Evolutionary conservation across 352 stramenopile genomes (phyloP), one percentile per base, ranked within the genome.

Genomic region (Phytophthora boehmeriae): DNA sequence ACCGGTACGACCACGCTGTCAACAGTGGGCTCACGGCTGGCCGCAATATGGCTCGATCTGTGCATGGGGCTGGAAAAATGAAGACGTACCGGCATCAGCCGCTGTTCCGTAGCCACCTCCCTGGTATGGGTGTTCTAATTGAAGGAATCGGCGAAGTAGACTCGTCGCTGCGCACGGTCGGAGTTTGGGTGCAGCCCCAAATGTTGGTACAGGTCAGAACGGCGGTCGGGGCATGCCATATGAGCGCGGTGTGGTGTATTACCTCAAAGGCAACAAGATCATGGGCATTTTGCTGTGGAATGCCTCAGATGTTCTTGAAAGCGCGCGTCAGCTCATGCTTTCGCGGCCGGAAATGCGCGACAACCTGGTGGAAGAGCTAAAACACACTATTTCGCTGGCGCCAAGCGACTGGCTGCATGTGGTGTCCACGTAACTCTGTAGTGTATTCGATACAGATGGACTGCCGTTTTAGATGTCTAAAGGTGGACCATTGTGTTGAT

Each of bases 221-320:
- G 48, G 52, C 2, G 36, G 27, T 5, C 61, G 53, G 27, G 62
- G 52, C 34, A 54, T 61, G 45, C 44, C 61, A 14, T 96, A 87
- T 54, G 73, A 93, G 46, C 86, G 91, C 36, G 91, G 91, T 14
- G 76, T 97, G 35, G 89, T 97, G 43, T 97, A 97, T 68, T 97
- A 97, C 46, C 67, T 97, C 19, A 84, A 89, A 45, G 87, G 86
- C 43, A 95, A 92, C 73, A 90, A 92, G 55, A 90, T 97, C 58
- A 89, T 96, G 63, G 91, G 91, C 43, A 92, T 97, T 59, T 45
- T 97, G 54, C 69, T 97, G 11, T 97, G 89, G 87, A 97, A 97
- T 55, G 89, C 89, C 0, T 80, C 69, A 20, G 89, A 97, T 47
- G 76, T 94, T 62, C 75, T 97, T 22, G 84, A 97, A 42, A 90